phyloP scores from a whole-genome alignment of 495 filamentous ascomycete genomes.

The Hypoxylon perforatum region DNA sequence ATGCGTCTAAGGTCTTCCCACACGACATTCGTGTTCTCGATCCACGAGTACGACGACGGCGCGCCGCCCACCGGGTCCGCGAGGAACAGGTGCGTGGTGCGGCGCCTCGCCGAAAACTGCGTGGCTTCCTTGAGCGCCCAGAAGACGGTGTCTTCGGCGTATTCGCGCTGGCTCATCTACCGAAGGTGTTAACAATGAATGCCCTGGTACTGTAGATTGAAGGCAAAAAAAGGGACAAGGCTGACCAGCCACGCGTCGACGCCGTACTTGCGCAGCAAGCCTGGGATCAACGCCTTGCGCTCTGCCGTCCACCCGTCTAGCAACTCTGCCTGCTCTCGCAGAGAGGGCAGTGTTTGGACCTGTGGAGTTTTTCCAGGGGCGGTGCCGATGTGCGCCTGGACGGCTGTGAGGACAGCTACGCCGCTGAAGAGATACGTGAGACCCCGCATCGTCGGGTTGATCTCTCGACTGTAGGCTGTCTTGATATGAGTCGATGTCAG shows the following conservation, averaged over 20 bases:
- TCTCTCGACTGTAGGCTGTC: not conserved
- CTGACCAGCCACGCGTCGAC: conserved; percentile 61
- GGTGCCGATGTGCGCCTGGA: conserved; percentile 15
- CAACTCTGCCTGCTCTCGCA: conserved; percentile 55
- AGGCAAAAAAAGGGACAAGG: too few species aligned
- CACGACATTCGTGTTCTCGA: conserved; percentile 56
- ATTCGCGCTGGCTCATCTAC: conserved; percentile 61
- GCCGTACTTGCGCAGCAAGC: conserved; percentile 54
- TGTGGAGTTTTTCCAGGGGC: conserved; percentile 42
- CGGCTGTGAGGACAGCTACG: conserved; percentile 17
- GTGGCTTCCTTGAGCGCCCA: conserved; percentile 57
- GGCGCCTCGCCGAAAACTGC: conserved; percentile 58
- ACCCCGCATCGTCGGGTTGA: conserved; percentile 41
- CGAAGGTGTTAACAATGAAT: not conserved
- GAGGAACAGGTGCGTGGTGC: conserved; percentile 57
- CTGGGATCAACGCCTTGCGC: conserved; percentile 51
- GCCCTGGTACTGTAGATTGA: too few species aligned
- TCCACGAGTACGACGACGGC: conserved; percentile 48
- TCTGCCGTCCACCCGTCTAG: conserved; percentile 56
- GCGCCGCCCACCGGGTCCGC: conserved; percentile 43
- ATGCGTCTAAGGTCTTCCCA: conserved; percentile 49
- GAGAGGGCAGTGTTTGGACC: conserved; percentile 51
- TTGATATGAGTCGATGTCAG: not conserved
- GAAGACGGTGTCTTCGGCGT: conserved; percentile 61
- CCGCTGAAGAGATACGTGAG: conserved; percentile 12